These are phyloP conservation scores for Eutrema heterophyllum DNA, from an alignment of 345 rosid species.

Conservation along the genomic window DNA sequence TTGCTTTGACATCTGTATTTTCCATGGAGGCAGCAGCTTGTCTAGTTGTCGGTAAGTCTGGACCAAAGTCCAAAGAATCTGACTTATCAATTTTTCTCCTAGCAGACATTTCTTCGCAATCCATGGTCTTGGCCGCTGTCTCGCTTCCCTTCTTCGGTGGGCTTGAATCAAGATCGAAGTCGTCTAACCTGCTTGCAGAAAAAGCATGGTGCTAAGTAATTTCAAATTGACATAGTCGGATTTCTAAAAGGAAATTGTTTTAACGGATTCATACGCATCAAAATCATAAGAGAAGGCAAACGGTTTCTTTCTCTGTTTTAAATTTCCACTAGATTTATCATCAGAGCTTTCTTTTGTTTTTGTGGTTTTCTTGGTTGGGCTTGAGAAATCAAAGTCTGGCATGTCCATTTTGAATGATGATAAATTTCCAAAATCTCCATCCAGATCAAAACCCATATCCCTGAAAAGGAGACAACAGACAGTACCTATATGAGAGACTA, in stretches of 20 bases:
- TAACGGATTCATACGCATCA: slow-evolving; percentile 46
- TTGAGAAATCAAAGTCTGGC: slow-evolving; percentile 77
- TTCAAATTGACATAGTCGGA: neutral
- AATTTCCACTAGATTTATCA: slow-evolving; percentile 38
- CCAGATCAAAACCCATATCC: slow-evolving; percentile 81
- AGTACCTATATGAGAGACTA: slow-evolving; percentile 15
- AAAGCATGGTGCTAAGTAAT: slow-evolving; percentile 26
- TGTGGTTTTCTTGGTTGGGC: slow-evolving; percentile 44
- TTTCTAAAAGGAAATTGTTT: neutral
- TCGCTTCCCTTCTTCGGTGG: slow-evolving; percentile 37
- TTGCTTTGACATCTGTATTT: slow-evolving; percentile 27
- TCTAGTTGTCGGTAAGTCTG: slow-evolving; percentile 3
- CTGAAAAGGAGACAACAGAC: slow-evolving; percentile 32
- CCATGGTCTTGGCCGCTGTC: slow-evolving; percentile 27
- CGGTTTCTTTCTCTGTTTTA: slow-evolving; percentile 38
- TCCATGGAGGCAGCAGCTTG: slow-evolving; percentile 19
- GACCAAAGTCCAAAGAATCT: slow-evolving; percentile 24
- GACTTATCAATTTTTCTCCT: slow-evolving; percentile 17
- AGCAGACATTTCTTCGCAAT: slow-evolving; percentile 30
- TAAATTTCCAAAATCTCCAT: slow-evolving; percentile 64
- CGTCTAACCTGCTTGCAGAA: slow-evolving; percentile 48
- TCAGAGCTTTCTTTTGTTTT: slow-evolving; percentile 50
- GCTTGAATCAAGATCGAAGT: slow-evolving; percentile 47
- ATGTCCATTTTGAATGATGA: slow-evolving; percentile 72
- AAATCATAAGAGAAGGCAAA: slow-evolving; percentile 76